A percentile compares a stretch with the other conserved stretches of the same genome.
Evolutionary conservation across 2,329 filamentous ascomycete species (phyloP).

Genomic region (Cladosporium colombiae): DNA sequence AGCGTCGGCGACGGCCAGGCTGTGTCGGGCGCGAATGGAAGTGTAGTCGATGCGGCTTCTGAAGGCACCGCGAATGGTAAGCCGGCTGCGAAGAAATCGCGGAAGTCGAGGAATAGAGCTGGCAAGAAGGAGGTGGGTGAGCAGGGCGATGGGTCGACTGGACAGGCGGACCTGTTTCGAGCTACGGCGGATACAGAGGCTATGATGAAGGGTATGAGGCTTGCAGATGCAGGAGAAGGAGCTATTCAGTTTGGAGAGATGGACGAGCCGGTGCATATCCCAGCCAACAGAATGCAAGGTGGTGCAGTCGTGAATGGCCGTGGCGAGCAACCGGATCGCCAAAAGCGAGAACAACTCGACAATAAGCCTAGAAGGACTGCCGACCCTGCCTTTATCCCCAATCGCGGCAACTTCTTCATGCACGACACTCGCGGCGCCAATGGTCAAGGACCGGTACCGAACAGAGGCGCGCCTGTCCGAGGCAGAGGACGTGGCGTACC

Average conservation of each 20-base stretch:
- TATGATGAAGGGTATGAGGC: constrained; percentile 58
- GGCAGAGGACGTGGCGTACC: constrained; percentile 64
- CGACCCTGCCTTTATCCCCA: constrained; percentile 91
- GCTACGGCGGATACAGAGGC: constrained; percentile 58
- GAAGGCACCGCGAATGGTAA: constrained; percentile 26
- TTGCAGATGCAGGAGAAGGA: constrained; percentile 11
- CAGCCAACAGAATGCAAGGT: constrained; percentile 3
- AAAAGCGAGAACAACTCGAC: constrained; percentile 84
- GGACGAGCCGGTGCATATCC: constrained; percentile 18
- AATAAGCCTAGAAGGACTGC: constrained; percentile 85
- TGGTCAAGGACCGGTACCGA: constrained; percentile 26
- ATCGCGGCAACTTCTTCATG: constrained; percentile 93
- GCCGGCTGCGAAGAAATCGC: constrained; percentile 38
- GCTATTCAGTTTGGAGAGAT: constrained; percentile 17
- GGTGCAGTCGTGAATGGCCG: constrained; percentile 32
- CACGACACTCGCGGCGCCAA: constrained; percentile 71
- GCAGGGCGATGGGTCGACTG: constrained; percentile 54
- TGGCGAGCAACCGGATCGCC: constrained; percentile 63
- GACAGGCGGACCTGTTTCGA: constrained; percentile 37
- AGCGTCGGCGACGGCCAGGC: constrained; percentile 25
- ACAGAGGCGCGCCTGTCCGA: constrained; percentile 42
- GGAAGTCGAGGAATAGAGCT: constrained; percentile 29
- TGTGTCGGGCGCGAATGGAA: constrained; percentile 25
- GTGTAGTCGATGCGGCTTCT: constrained; percentile 31
- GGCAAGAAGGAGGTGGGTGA: constrained; percentile 46